Evolutionary conservation across 345 rosid genomes (phyloP).

Genomic region (Durio zibethinus): DNA sequence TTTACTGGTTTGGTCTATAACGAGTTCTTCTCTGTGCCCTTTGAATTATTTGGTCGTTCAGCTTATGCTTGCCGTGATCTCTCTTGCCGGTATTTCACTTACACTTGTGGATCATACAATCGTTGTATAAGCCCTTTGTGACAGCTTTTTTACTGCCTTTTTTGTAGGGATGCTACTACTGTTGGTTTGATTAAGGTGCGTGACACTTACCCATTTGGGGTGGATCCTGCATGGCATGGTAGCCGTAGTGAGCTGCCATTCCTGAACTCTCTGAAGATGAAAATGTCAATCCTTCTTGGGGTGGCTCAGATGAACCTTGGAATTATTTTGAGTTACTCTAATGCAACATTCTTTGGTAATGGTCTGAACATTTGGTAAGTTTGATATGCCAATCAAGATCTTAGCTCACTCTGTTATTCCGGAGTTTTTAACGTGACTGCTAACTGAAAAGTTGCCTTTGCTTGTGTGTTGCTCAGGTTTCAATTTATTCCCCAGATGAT

Average conservation of each 20-base stretch:
- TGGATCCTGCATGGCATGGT: constrained; percentile 97
- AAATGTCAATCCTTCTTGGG: constrained; percentile 97
- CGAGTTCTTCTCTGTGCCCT: constrained; percentile 96
- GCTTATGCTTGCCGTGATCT: constrained; percentile 96
- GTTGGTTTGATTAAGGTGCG: constrained; percentile 75
- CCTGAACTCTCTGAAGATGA: constrained; percentile 95
- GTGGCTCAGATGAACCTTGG: constrained; percentile 99
- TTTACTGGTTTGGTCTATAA: constrained; percentile 93
- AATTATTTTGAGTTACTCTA: constrained; percentile 79
- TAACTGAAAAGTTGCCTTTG: constrained; percentile 4
- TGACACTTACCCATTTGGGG: constrained; percentile 87
- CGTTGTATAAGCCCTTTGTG: constrained; percentile 5
- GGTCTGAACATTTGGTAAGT: constrained; percentile 69
- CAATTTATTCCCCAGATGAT: constrained; percentile 93
- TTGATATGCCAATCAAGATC: constrained; percentile 10
- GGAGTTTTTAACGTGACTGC: background rate
- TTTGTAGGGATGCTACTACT: constrained; percentile 74
- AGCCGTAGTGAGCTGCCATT: constrained; percentile 86
- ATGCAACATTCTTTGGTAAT: constrained; percentile 68
- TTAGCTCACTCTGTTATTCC: constrained; percentile 11
- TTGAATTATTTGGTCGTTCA: constrained; percentile 72
- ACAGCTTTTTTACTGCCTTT: constrained; percentile 12
- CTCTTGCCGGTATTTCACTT: constrained; percentile 65
- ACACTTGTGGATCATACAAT: constrained; percentile 1
- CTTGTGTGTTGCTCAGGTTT: constrained; percentile 60